Evolutionary conservation across 2,329 filamentous ascomycete species (phyloP).

Genomic region (Ceratocystiopsis minuta): DNA sequence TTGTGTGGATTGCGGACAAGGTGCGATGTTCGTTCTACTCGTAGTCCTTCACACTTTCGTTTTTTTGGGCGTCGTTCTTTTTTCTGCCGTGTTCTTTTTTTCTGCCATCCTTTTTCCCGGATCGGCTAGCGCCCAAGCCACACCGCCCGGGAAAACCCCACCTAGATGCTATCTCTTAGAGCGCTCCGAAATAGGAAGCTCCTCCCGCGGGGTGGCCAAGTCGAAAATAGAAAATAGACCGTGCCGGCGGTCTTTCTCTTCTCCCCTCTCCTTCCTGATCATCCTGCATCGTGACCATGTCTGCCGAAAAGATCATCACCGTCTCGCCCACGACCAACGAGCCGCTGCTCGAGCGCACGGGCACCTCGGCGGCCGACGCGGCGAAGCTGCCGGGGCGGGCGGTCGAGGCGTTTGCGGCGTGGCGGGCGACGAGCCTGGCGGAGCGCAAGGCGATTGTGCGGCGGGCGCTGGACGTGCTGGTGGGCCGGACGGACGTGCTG

Average conservation of each 20-base stretch:
- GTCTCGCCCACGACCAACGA: slow-evolving; percentile 85
- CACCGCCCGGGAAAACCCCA: neutral
- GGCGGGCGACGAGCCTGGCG: slow-evolving; percentile 53
- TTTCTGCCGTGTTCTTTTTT: neutral
- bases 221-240: too few species aligned
- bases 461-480: slow-evolving; percentile 56
- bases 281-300: slow-evolving; percentile 25
- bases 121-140: neutral
- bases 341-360: slow-evolving; percentile 61
- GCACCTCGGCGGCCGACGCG: slow-evolving; percentile 52
- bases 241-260: too few species aligned
- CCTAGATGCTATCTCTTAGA: too few species aligned
- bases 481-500: slow-evolving; percentile 57
- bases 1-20: slow-evolving; percentile 16
- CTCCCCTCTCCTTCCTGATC: neutral
- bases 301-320: slow-evolving; percentile 52
- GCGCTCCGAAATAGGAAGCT: too few species aligned
- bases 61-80: neutral
- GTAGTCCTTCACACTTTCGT: neutral
- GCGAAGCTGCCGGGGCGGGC: slow-evolving; percentile 53
- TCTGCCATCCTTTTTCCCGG: neutral
- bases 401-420: slow-evolving; percentile 57
- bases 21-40: too few species aligned
- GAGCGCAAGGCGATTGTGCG: slow-evolving; percentile 67
- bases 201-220: too few species aligned